Base-by-base conservation (phyloP, 148 eudicot genomes). In the Amaranthus hypochondriacus region DNA sequence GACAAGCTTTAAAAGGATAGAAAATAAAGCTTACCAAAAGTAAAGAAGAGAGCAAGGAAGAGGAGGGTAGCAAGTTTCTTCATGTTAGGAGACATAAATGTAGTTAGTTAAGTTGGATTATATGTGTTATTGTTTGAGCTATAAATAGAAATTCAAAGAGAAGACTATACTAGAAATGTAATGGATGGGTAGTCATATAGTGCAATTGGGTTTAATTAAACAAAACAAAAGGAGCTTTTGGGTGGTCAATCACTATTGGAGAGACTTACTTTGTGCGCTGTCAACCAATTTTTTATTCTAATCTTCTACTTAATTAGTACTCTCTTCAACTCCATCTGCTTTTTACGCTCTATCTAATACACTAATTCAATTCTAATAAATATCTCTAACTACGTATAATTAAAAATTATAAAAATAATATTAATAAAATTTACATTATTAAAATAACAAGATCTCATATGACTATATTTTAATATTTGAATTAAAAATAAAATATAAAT, bases 131-230 rank as follows among this genome's bases (percentile, higher is more conserved):
- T 43, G 61, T 28, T 51, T n/a, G 49, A 73, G 68, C 81, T 78
- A 73, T 78, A 73, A 53, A 73, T 78, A 73, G 81, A 70, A 78
- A 68, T 68, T 68, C 9, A 73, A 78, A 73, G 44, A 54, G 74
- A 47, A 54, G 14, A 12, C 5, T 53, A 47, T 58, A 48, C 61
- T 65, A 65, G 68, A 67, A 43, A 67, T 71, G 10, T 58, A 59
- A 49, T 63, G 68, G 39, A 28, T 28, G 39, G 39, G 71, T 67
- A 21, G 49, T 70, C 43, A 62, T 56, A 62, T 70, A 55, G 66
- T 47, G 39, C 52, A 11, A 5, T 21, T 49, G 18, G 56, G 10
- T 39, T 60, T 11, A 59, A 58, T 62, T 73, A 78, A 73, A 68
- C 65, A 12, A 78, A 18, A 28, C 65, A 61, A 73, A 78, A 78